phyloP scores from a whole-genome alignment of 1,284 basidiomycete species.

The Ustilago shanxiensis region DNA sequence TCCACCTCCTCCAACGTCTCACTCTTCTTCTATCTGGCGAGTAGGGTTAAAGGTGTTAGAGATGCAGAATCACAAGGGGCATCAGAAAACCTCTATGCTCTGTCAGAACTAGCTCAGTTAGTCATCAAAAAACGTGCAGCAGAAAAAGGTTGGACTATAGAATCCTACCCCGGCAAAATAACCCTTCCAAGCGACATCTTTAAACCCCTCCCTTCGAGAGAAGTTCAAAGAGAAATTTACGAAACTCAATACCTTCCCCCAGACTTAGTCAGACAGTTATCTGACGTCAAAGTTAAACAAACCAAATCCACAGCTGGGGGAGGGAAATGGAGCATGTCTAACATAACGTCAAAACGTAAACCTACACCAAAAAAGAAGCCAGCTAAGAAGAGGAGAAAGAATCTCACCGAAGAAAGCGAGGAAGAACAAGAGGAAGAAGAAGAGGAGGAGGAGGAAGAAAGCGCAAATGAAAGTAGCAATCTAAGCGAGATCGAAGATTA shows the following conservation, averaged over 20 bases:
- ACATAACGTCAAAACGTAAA: too few species aligned
- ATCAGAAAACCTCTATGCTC: slow-evolving; percentile 81
- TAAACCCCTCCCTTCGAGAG: slow-evolving; percentile 61
- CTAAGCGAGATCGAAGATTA: slow-evolving; percentile 22
- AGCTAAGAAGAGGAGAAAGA: slow-evolving; percentile 16
- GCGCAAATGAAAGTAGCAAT: slow-evolving; percentile 17
- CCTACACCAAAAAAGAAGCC: slow-evolving; percentile 12
- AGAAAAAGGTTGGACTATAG: slow-evolving; percentile 80
- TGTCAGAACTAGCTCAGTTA: slow-evolving; percentile 88
- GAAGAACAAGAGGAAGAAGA: slow-evolving; percentile 24
- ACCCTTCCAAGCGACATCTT: slow-evolving; percentile 87
- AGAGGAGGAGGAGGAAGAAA: neutral
- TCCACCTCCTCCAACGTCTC: slow-evolving; percentile 82
- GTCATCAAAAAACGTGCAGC: slow-evolving; percentile 81
- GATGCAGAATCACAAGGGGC: slow-evolving; percentile 73
- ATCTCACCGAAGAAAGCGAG: slow-evolving; percentile 22
- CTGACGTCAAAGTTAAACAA: slow-evolving; percentile 28
- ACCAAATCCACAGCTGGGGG: neutral
- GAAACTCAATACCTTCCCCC: slow-evolving; percentile 38
- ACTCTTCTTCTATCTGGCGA: slow-evolving; percentile 83
- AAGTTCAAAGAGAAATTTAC: slow-evolving; percentile 52
- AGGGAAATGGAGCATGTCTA: slow-evolving; percentile 12
- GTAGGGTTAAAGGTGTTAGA: slow-evolving; percentile 85
- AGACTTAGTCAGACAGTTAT: slow-evolving; percentile 26
- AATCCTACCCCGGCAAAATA: slow-evolving; percentile 83